Conservation (phyloP, 352 stramenopile genomes). For the Phytophthora syringae region DNA sequence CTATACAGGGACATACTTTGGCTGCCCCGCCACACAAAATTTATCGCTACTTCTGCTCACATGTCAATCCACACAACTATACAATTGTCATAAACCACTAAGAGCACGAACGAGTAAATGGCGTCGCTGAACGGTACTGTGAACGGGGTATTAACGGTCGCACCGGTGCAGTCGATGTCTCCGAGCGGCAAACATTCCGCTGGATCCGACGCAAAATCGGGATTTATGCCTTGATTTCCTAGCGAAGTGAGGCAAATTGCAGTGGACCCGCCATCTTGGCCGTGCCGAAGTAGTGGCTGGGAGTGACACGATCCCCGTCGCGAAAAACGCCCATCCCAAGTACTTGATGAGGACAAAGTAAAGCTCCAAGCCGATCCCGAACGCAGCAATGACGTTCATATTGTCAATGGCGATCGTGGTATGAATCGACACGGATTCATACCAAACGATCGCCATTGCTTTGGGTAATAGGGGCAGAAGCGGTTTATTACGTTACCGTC, state of each 20-base stretch:
- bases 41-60: no score
- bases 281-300: constrained; percentile 59
- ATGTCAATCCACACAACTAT: no score
- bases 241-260: constrained; percentile 71
- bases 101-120: constrained; percentile 72
- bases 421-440: constrained; percentile 71
- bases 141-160: constrained; percentile 75
- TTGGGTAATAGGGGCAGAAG: no score
- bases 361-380: constrained; percentile 85
- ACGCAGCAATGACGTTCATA: constrained; percentile 75
- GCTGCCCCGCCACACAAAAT: no score
- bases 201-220: constrained; percentile 53
- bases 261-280: constrained; percentile 73
- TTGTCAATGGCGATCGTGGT: no score
- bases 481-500: no score
- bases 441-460: no score
- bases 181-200: constrained; percentile 53
- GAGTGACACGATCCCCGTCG: constrained; percentile 73
- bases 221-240: constrained; percentile 79
- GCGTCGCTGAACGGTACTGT: constrained; percentile 69
- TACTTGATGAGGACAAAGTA: constrained; percentile 90
- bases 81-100: constrained; percentile 72
- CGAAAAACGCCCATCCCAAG: constrained; percentile 62
- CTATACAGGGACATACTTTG: no score
- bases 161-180: constrained; percentile 75